Base-by-base conservation (phyloP, 2,329 filamentous ascomycete species). In the Talaromyces funiculosus region DNA sequence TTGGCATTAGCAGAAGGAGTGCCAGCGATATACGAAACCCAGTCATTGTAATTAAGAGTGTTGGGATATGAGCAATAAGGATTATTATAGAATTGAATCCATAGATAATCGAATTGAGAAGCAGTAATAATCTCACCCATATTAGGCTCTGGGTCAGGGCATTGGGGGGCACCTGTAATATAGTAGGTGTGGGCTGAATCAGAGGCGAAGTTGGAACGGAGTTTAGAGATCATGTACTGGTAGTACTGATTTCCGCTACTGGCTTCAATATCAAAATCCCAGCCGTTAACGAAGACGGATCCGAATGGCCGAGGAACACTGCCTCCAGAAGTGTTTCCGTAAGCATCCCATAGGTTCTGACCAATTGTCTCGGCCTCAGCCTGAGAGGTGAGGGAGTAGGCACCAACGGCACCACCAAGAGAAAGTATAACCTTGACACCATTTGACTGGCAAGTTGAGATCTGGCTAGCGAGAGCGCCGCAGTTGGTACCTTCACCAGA, bases 71-170 rank as follows among this genome's bases (percentile, higher is more conserved):
- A 82, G 71, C 82, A 85, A 2, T 64, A 47, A 8, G 68, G 64
- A 0, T 79, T 83, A 72, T 84, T 84, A 71, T 84, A 84, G 69
- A 82, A 84, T 63, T 84, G 82, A 26, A 82, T 74, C 71, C 80
- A 84, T 61, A 84, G 65, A 64, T 81, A 82, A 66, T 84, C 82
- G 64, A 84, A 82, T 5, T 63, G 62, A 8, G 79, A 72, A 31
- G 72, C 71, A 12, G 61, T 49, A 57, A 84, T 81, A 3, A 79
- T 78, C 31, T 74, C 59, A 16, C 69, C 68, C 24, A 84, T 73
- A 49, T 80, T 77, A 29, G 66, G 64, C 65, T 84, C 82, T 1
- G 81, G 80, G 18, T 78, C 67, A 4, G 71, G 51, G 63, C 82
- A 84, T 65, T 84, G 81, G 10, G 82, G 82, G 3, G 82, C 80